Conservation (phyloP, 2,329 filamentous ascomycete genomes). For the Didymella exigua region DNA sequence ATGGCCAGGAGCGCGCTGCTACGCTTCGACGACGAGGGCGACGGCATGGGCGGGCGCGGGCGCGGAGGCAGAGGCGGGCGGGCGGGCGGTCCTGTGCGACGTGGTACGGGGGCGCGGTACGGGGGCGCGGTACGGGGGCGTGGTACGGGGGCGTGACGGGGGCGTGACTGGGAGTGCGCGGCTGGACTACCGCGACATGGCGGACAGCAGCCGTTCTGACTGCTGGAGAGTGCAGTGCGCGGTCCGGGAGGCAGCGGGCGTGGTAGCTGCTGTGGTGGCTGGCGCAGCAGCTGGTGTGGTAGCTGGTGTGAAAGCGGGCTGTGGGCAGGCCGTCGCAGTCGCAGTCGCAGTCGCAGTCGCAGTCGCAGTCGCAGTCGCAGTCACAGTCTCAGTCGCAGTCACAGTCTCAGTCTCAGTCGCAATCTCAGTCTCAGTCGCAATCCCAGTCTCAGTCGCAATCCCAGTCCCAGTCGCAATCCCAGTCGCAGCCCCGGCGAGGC, state of each 20-base stretch:
- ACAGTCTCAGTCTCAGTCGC: not conserved
- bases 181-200: not conserved
- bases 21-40: constrained; percentile 40
- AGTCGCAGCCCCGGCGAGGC: too few relatives aligned
- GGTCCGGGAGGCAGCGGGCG: not conserved
- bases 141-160: not conserved
- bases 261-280: too few relatives aligned
- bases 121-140: too few relatives aligned
- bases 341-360: not conserved
- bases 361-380: not conserved
- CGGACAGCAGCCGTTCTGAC: not conserved
- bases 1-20: constrained; percentile 44
- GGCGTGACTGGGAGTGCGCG: not conserved
- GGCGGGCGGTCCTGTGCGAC: constrained; percentile 20
- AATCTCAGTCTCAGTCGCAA: too few relatives aligned
- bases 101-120: too few relatives aligned
- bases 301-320: not conserved
- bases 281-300: too few relatives aligned
- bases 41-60: constrained; percentile 16
- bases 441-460: not conserved
- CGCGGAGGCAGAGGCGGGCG: constrained; percentile 5
- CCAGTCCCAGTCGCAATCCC: too few relatives aligned
- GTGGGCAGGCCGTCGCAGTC: not conserved
- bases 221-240: not conserved
- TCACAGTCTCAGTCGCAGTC: not conserved